Evolutionary conservation across 2,329 filamentous ascomycete genomes (phyloP).

Genomic region (Pleomassaria siparia): DNA sequence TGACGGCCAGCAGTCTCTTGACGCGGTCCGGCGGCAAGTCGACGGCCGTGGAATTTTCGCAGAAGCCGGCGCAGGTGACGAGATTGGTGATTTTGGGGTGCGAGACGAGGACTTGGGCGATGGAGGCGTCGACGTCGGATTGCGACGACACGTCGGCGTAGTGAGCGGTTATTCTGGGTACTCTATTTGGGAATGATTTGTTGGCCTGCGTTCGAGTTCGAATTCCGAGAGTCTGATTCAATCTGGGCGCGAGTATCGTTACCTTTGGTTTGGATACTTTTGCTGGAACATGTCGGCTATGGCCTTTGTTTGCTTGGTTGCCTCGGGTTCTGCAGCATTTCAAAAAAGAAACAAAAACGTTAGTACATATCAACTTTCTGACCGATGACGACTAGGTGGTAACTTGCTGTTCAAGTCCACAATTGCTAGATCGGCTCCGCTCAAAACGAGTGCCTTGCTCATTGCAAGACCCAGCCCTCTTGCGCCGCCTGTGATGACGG

Average conservation of each 20-base stretch:
- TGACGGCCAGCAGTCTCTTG: conserved; percentile 3
- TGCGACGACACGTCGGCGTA: conserved; percentile 75
- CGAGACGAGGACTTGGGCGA: conserved; percentile 64
- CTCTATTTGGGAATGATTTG: background rate
- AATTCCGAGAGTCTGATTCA: too few species aligned
- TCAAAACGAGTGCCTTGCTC: conserved; percentile 74
- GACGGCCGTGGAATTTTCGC: conserved; percentile 50
- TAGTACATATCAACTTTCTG: too few species aligned
- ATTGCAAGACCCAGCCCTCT: conserved; percentile 77
- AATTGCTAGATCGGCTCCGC: conserved; percentile 59
- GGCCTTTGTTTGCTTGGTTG: conserved; percentile 59
- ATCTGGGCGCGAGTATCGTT: too few species aligned
- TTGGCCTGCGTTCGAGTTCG: too few species aligned
- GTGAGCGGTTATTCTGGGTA: conserved; percentile 46
- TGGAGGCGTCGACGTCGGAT: conserved; percentile 67
- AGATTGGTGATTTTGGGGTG: conserved; percentile 72
- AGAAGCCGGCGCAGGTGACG: conserved; percentile 77
- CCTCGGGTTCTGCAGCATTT: conserved; percentile 50
- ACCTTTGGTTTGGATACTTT: background rate
- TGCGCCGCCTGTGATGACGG: conserved; percentile 73
- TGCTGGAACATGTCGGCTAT: conserved; percentile 66
- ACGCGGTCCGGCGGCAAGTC: background rate
- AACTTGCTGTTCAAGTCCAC: conserved; percentile 75
- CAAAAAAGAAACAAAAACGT: conserved; percentile 67
- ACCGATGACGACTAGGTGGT: conserved; percentile 72